Percentiles rank a stretch among this genome's conserved stretches.
These are phyloP conservation scores for Leccinum olivaceopallidum DNA, from an alignment of 768 basidiomycete species.

Conservation along the genomic window DNA sequence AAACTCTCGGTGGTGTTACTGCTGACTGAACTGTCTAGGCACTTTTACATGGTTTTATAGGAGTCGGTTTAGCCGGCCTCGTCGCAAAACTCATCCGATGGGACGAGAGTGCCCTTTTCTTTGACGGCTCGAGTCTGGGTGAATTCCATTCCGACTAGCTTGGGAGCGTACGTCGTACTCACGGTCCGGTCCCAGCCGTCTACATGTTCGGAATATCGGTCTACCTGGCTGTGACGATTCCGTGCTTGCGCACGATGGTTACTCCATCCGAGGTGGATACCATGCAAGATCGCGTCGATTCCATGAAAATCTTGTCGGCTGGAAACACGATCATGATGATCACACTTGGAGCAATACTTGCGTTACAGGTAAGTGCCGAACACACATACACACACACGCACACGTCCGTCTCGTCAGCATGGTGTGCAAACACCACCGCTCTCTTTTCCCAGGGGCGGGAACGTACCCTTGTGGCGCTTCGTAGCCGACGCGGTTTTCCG, in stretches of 20 bases:
- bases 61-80: conserved; percentile 72
- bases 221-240: conserved; percentile 82
- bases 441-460: conserved; percentile 12
- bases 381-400: not conserved
- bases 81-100: conserved; percentile 81
- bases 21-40: conserved; percentile 48
- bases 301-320: conserved; percentile 79
- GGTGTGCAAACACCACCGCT: conserved; percentile 3
- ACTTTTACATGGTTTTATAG: conserved; percentile 82
- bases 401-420: not conserved
- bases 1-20: not conserved
- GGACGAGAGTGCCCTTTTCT: conserved; percentile 93
- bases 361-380: conserved; percentile 62
- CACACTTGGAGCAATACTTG: conserved; percentile 62
- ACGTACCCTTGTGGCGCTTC: conserved; percentile 7
- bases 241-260: conserved; percentile 74
- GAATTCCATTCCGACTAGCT: conserved; percentile 20
- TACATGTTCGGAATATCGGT: conserved; percentile 77
- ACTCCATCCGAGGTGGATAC: conserved; percentile 58
- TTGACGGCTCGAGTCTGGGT: conserved; percentile 91
- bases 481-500: conserved; percentile 14
- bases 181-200: conserved; percentile 47
- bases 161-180: conserved; percentile 6
- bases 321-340: conserved; percentile 84
- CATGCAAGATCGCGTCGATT: conserved; percentile 67